phyloP scores from a whole-genome alignment of 495 filamentous ascomycete genomes.

The Penicillium soppii region DNA sequence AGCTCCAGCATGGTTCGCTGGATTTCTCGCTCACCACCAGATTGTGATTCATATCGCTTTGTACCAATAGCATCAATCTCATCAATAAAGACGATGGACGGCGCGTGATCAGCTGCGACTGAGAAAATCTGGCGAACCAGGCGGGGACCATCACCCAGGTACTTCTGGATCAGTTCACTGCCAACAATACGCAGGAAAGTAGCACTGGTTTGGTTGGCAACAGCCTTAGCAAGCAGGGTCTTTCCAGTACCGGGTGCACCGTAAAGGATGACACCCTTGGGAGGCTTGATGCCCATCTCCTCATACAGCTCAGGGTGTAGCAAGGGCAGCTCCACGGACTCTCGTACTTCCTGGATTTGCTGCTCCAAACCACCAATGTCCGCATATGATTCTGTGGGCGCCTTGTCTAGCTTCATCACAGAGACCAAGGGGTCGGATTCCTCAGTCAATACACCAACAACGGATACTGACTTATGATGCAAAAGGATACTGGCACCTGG shows the following conservation, averaged over 20 bases:
- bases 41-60: conserved; percentile 97
- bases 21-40: conserved; percentile 94
- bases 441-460: conserved; percentile 95
- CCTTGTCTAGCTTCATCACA: conserved; percentile 99
- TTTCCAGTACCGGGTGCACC: conserved; percentile 97
- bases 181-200: conserved; percentile 98
- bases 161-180: conserved; percentile 98
- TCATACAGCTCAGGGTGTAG: conserved; percentile 98
- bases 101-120: conserved; percentile 92
- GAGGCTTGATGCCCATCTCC: conserved; percentile 99
- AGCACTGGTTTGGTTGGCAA: conserved; percentile 97
- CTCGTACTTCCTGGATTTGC: conserved; percentile 97
- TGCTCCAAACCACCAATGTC: conserved; percentile 95
- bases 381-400: conserved; percentile 95
- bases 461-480: conserved; percentile 97
- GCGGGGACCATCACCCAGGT: conserved; percentile 92
- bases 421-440: conserved; percentile 95
- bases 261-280: conserved; percentile 99
- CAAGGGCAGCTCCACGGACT: conserved; percentile 93
- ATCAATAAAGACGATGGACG: conserved; percentile 98
- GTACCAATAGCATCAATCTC: conserved; percentile 99
- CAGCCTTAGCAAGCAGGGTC: conserved; percentile 94
- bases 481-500: conserved; percentile 93
- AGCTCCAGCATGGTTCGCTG: conserved; percentile 99
- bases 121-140: conserved; percentile 97